A percentile compares a stretch with the other conserved stretches of the same genome.
These are phyloP conservation scores for Suillus subluteus DNA, from an alignment of 768 basidiomycete genomes.

Conservation along the genomic window DNA sequence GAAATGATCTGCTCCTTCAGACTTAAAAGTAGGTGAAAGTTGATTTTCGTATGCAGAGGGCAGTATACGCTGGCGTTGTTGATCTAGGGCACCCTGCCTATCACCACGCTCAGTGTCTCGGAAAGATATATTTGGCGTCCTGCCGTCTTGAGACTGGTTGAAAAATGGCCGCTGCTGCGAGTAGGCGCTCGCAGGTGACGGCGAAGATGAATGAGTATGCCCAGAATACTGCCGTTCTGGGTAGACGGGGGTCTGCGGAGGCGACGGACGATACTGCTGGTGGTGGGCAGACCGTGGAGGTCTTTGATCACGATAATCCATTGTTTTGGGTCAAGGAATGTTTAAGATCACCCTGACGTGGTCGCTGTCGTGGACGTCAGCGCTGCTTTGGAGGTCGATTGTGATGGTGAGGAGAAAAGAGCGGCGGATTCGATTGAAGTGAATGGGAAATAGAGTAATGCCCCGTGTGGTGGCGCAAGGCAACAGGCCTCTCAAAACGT, in stretches of 20 bases:
- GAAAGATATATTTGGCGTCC: conserved; percentile 62
- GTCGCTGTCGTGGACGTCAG: not conserved
- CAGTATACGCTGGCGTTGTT: conserved; percentile 51
- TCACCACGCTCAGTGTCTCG: conserved; percentile 72
- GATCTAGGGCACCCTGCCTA: conserved; percentile 59
- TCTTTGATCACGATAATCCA: conserved; percentile 48
- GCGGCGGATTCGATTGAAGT: conserved; percentile 12
- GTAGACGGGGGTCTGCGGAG: conserved; percentile 41
- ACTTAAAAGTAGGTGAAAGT: conserved; percentile 44
- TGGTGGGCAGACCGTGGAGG: conserved; percentile 61
- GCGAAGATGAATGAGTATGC: conserved; percentile 23
- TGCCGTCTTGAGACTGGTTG: conserved; percentile 31
- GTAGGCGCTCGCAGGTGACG: conserved; percentile 22
- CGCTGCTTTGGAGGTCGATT: not conserved
- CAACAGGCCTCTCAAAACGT: conserved; percentile 5
- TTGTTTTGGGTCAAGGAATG: conserved; percentile 17
- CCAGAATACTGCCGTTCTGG: conserved; percentile 27
- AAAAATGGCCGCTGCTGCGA: conserved; percentile 16
- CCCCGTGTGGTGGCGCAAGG: conserved; percentile 5
- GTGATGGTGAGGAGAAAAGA: conserved; percentile 13
- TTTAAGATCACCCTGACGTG: not conserved
- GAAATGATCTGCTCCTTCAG: conserved; percentile 36
- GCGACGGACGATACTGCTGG: conserved; percentile 42
- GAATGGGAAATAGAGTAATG: not conserved
- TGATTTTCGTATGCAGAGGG: conserved; percentile 49